Evolutionary conservation across 2,329 filamentous ascomycete species (phyloP), one percentile per base, ranked within the genome.

Genomic region (Aspergillus arachidicola): DNA sequence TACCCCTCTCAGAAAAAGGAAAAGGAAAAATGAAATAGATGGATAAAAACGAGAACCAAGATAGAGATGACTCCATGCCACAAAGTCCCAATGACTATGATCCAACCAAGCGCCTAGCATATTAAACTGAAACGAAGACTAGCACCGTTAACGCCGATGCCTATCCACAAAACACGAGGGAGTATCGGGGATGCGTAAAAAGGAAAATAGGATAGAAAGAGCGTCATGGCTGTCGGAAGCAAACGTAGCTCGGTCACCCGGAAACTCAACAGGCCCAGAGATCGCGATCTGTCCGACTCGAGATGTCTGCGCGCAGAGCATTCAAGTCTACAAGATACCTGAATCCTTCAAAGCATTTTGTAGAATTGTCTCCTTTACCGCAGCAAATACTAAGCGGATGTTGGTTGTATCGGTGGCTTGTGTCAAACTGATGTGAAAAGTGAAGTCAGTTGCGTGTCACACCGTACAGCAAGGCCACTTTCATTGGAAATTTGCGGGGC

Each of bases 361-460:
- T 70, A 99, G 83, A 74, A 99, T 99, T 38, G 95, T 99, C 81
- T 99, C 95, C 79, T 99, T 99, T 64, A 99, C 95, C 10, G 95
- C 95, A 38, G 94, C 95, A 80, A 99, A 99, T 55, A 99, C 95
- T 43, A 99, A 86, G 68, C 95, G 92, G 73, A 99, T 97, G 75
- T 99, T 99, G 58, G 94, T 97, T 4, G 95, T 99, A 78, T 99
- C 95, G 67, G 95, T 99, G 53, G 95, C 95, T 90, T 99, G 95
- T 38, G 95, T 99, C 66, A 99, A 87, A 80, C 94, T 98, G 21
- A 57, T 43, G n/a, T 43, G 16, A 57, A 62, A 9, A 41, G 76
- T 66, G 73, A 71, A 72, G 63, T 73, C 66, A 68, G 53, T 45
- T 19, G 26, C 43, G n/a, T 23, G 51, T 28, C n/a, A 23, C 16